These are phyloP conservation scores for Atkinsonella hypoxylon DNA, from an alignment of 2,329 filamentous ascomycete species.

Conservation along the genomic window DNA sequence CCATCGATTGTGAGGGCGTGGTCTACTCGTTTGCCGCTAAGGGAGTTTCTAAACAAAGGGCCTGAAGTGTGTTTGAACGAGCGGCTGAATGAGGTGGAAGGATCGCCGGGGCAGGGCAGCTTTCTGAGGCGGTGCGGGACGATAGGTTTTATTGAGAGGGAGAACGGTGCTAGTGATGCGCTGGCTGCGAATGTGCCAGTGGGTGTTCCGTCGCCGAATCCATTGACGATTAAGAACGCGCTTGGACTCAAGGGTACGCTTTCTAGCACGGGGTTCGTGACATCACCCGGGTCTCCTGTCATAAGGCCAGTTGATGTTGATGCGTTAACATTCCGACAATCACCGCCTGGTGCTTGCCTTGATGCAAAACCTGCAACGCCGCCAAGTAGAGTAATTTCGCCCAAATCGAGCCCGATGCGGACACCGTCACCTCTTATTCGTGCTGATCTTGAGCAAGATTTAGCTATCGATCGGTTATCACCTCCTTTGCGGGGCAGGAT, in stretches of 20 bases:
- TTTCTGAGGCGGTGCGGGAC: conserved; percentile 19
- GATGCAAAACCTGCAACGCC: conserved; percentile 10
- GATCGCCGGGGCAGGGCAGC: conserved; percentile 17
- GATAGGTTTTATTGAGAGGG: conserved; percentile 14
- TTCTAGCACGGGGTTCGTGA: conserved; percentile 4
- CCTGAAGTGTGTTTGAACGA: conserved; percentile 43
- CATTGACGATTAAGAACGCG: conserved; percentile 17
- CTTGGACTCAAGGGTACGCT: conserved; percentile 21
- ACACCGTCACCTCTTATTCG: conserved; percentile 22
- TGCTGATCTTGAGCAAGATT: conserved; percentile 25
- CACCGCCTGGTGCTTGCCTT: neutral
- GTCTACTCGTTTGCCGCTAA: conserved; percentile 36
- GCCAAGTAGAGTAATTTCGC: conserved; percentile 15
- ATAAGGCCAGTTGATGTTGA: conserved; percentile 21
- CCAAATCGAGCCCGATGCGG: conserved; percentile 18
- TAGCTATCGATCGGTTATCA: conserved; percentile 25
- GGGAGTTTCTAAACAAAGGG: conserved; percentile 43
- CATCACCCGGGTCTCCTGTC: conserved; percentile 20
- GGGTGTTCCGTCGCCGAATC: conserved; percentile 4
- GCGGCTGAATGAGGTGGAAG: conserved; percentile 31
- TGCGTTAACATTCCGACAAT: neutral
- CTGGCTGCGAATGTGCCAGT: neutral
- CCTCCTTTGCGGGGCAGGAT: conserved; percentile 20
- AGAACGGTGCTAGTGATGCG: neutral
- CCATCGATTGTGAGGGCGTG: conserved; percentile 32